Base-by-base conservation (phyloP, 1,139 yeast species). In the Pneumocystis oryctolagi region DNA sequence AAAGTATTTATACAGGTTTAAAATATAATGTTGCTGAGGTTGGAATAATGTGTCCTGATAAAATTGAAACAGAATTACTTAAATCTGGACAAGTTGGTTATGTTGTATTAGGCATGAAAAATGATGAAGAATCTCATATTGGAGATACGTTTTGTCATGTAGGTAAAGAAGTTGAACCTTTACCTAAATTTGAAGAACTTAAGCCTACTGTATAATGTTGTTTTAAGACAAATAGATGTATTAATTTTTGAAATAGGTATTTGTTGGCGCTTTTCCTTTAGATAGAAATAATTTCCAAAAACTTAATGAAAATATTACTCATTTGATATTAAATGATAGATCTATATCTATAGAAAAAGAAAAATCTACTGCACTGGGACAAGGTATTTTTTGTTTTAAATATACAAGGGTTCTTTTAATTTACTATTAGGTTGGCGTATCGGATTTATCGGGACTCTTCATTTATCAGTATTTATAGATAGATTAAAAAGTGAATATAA, bases 201-300 rank as follows among this genome's bases (percentile, higher is more conserved):
- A 90, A 92, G 72, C 97, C 98, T 1, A 92, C 92, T 97, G 97
- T 62, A n/a, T 30, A 32, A 4, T 18, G n/a, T 39, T 42, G 12
- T 32, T 30, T 28, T 39, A 28, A 14, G 20, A 37, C 28, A 20
- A 9, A 9, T 9, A 20, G 25, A 25, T 9, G 12, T 28, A 25
- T 28, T 57, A 3, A 37, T 57, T 35, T 39, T 28, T 8, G 5
- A 18, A 39, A 25, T 60, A 60, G 67, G 65, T 92, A 5, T 92
- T 90, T 73, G 95, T 92, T 59, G 98, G 98, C 8, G 98, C 98
- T 0, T 92, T 89, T 70, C 98, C 98, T 0, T 94, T 96, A 0
- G 96, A 90, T 71, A 96, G 96, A 3, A 81, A 86, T 0, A 96
- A 90, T 69, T 92, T 90, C 72, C 87, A 87, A 66, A 85, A 83